A percentile compares a stretch with the other conserved stretches of the same genome.
phyloP scores from a whole-genome alignment of 148 eudicot genomes.

The Vaccinium macrocarpon region DNA sequence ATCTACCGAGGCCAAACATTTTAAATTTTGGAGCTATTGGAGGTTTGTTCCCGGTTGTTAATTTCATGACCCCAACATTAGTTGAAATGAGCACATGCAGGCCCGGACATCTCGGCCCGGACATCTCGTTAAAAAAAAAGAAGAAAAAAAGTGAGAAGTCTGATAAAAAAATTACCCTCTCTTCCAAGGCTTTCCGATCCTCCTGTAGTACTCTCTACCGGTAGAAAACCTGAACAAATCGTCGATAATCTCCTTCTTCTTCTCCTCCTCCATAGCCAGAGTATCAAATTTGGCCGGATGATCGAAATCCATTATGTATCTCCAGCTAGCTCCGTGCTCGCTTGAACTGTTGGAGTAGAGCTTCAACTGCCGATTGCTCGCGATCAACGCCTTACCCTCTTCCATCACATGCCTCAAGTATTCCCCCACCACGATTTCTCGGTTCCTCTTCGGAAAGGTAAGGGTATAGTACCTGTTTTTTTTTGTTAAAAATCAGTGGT shows the following conservation, averaged over 20 bases:
- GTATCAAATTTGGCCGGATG: slow-evolving; percentile 56
- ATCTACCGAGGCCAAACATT: too few relatives aligned
- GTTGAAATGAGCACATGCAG: too few relatives aligned
- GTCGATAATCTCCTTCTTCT: slow-evolving; percentile 38
- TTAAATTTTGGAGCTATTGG: too few relatives aligned
- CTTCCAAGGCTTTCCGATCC: slow-evolving; percentile 60
- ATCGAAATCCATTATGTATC: slow-evolving; percentile 37
- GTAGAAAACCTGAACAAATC: slow-evolving; percentile 41
- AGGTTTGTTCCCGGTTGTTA: too few relatives aligned
- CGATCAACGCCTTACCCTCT: slow-evolving; percentile 32
- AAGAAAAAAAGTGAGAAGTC: too few relatives aligned
- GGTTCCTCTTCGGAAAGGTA: background rate
- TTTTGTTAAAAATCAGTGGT: background rate
- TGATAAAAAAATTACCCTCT: slow-evolving; percentile 34
- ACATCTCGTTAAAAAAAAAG: too few relatives aligned
- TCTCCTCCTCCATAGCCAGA: slow-evolving; percentile 32
- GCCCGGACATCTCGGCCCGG: too few relatives aligned
- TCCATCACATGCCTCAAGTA: slow-evolving; percentile 44
- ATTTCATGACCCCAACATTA: too few relatives aligned
- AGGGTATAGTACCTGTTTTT: background rate
- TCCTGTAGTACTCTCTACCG: slow-evolving; percentile 37
- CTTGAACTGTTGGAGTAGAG: slow-evolving; percentile 37
- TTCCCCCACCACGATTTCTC: background rate
- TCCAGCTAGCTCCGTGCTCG: slow-evolving; percentile 27
- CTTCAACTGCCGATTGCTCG: slow-evolving; percentile 33